phyloP scores from a whole-genome alignment of 2,329 filamentous ascomycete species.

The Neopestalotiopsis clavispora region DNA sequence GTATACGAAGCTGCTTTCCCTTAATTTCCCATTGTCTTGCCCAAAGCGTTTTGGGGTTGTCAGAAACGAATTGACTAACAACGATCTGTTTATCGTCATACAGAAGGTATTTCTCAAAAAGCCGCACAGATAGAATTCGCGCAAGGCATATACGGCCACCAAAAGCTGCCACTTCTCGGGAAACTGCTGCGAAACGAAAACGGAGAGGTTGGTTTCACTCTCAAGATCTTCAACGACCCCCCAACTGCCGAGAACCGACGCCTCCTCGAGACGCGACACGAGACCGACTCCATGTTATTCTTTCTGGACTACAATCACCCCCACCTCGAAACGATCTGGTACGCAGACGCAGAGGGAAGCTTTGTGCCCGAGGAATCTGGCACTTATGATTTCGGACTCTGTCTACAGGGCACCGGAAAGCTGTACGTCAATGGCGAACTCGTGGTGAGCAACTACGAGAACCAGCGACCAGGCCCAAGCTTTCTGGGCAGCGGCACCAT shows the following conservation, averaged over 20 bases:
- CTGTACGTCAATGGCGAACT: conserved; percentile 66
- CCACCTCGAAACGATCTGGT: conserved; percentile 59
- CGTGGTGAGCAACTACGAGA: conserved; percentile 69
- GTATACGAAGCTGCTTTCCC: too few relatives aligned
- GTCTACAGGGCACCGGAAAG: conserved; percentile 67
- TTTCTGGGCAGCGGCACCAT: conserved; percentile 70
- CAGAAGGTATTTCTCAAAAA: conserved; percentile 66
- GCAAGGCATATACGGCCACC: conserved; percentile 68
- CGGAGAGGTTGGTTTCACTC: conserved; percentile 44
- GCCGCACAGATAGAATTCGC: conserved; percentile 65
- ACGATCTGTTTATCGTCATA: too few relatives aligned
- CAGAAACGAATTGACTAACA: too few relatives aligned
- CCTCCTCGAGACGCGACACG: neutral
- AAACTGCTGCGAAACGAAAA: conserved; percentile 61
- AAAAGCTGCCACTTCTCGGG: conserved; percentile 64
- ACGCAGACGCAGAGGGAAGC: conserved; percentile 63
- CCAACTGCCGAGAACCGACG: neutral
- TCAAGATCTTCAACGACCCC: conserved; percentile 10
- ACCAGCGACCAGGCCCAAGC: conserved; percentile 64
- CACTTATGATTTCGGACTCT: conserved; percentile 67
- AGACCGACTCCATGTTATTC: neutral
- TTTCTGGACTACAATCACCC: conserved; percentile 42
- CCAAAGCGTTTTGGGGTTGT: too few relatives aligned
- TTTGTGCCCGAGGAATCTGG: conserved; percentile 64
- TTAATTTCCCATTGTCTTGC: too few relatives aligned